Percentiles rank a stretch among this genome's conserved stretches.
phyloP scores from a whole-genome alignment of 2,329 filamentous ascomycete species.

The Trichophyton rubrum region DNA sequence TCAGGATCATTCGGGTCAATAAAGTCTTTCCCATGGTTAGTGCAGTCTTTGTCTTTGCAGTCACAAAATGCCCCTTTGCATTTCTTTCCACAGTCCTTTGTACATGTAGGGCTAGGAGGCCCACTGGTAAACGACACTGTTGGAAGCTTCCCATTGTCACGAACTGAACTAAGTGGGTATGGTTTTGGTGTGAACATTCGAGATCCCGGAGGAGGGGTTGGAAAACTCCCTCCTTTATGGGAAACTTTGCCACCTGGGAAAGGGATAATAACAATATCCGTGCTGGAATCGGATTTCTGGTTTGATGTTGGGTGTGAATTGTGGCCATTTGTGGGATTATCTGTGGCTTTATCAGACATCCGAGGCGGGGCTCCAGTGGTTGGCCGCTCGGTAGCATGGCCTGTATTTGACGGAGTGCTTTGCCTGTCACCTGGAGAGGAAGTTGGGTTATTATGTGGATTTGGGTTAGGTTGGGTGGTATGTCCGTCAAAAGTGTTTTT shows the following conservation, averaged over 20 bases:
- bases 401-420: not conserved
- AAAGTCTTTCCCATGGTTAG: constrained; percentile 2
- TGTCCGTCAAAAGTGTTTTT: not conserved
- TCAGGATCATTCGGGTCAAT: constrained; percentile 5
- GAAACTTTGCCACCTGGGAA: not conserved
- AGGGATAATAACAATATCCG: not conserved
- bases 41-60: constrained; percentile 1
- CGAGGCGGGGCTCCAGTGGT: not conserved
- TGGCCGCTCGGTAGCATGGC: not conserved
- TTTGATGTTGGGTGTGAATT: not conserved
- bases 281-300: not conserved
- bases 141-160: not conserved
- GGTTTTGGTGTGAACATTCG: constrained; percentile 7
- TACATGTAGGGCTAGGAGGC: constrained; percentile 3
- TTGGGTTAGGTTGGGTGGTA: not conserved
- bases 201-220: not conserved
- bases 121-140: constrained; percentile 3
- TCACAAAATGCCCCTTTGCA: constrained; percentile 2
- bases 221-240: not conserved
- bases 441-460: not conserved
- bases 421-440: not conserved
- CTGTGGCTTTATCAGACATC: not conserved
- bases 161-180: not conserved
- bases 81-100: constrained; percentile 4
- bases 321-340: not conserved